phyloP scores from a whole-genome alignment of 106 monocot genomes.

The Dendrobium catenatum region DNA sequence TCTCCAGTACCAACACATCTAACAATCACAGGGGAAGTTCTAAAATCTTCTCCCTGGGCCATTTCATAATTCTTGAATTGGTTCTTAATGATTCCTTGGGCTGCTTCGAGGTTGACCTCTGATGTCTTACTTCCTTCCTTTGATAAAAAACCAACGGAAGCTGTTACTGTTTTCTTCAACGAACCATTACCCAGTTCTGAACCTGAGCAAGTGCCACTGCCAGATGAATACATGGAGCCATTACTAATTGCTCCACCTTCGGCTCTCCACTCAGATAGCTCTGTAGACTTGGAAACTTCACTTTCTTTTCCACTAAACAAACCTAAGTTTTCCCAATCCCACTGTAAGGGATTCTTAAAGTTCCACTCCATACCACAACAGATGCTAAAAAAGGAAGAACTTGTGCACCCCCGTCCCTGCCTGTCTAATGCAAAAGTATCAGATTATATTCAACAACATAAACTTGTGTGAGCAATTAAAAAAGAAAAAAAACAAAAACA shows the following conservation, averaged over 20 bases:
- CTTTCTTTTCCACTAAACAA: conserved; percentile 12
- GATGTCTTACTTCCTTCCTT: conserved; percentile 1
- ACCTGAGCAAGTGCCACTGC: conserved; percentile 16
- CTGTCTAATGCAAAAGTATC: neutral
- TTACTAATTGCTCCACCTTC: conserved; percentile 6
- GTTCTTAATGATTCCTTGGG: neutral
- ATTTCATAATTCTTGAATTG: conserved; percentile 6
- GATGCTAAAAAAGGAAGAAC: no score
- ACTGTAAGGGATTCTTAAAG: conserved; percentile 23
- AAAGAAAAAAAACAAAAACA: neutral
- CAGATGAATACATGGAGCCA: conserved; percentile 26
- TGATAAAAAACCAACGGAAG: conserved; percentile 26
- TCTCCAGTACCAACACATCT: conserved; percentile 14
- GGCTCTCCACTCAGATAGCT: conserved; percentile 5
- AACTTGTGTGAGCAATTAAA: neutral
- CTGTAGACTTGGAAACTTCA: conserved; percentile 2
- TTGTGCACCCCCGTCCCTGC: no score
- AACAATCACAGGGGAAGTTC: conserved; percentile 11
- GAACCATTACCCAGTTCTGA: conserved; percentile 25
- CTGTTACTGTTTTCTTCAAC: conserved; percentile 32
- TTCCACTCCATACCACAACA: conserved; percentile 37
- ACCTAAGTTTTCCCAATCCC: conserved; percentile 45
- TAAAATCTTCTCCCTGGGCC: neutral
- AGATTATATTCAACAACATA: neutral
- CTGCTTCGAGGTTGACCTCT: conserved; percentile 2